These are phyloP conservation scores for Candida rishiriensis DNA, from an alignment of 805 yeast species.

Conservation along the genomic window DNA sequence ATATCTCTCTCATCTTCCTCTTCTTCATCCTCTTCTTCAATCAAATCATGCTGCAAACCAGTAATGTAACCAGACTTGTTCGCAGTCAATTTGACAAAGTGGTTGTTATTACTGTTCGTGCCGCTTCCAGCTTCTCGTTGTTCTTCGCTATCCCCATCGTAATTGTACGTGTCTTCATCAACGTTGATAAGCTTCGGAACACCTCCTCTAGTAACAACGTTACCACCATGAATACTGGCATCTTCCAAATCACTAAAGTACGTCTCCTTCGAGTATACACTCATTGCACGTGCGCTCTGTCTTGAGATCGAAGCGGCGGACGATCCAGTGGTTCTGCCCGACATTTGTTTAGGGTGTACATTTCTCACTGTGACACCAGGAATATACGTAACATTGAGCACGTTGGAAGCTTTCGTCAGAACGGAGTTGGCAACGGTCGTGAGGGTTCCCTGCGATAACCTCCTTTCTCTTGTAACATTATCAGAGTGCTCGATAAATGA, in stretches of 20 bases:
- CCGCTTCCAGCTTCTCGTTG: background rate
- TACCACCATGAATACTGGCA: constrained; percentile 30
- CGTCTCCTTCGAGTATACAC: constrained; percentile 30
- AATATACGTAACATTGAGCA: constrained; percentile 86
- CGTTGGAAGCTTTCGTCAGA: constrained; percentile 77
- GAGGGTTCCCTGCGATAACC: constrained; percentile 27
- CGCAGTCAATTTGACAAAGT: constrained; percentile 4
- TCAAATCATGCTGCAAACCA: constrained; percentile 17
- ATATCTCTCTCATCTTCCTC: constrained; percentile 4
- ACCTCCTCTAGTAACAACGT: constrained; percentile 25
- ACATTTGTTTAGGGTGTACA: constrained; percentile 20
- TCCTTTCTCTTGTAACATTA: constrained; percentile 19
- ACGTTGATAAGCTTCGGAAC: constrained; percentile 23
- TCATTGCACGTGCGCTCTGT: constrained; percentile 17
- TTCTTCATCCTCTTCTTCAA: constrained; percentile 22
- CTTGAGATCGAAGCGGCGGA: constrained; percentile 13
- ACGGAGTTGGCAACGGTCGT: constrained; percentile 53
- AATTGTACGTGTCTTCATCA: constrained; percentile 25
- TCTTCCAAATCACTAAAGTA: constrained; percentile 30
- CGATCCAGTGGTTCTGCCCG: constrained; percentile 10
- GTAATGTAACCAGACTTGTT: constrained; percentile 18
- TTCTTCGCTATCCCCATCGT: constrained; percentile 11
- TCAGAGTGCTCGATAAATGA: constrained; percentile 12
- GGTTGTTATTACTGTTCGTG: background rate
- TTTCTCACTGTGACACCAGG: constrained; percentile 83